These are phyloP conservation scores for Tulasnella sp. DNA, from an alignment of 768 basidiomycete genomes.

Conservation along the genomic window DNA sequence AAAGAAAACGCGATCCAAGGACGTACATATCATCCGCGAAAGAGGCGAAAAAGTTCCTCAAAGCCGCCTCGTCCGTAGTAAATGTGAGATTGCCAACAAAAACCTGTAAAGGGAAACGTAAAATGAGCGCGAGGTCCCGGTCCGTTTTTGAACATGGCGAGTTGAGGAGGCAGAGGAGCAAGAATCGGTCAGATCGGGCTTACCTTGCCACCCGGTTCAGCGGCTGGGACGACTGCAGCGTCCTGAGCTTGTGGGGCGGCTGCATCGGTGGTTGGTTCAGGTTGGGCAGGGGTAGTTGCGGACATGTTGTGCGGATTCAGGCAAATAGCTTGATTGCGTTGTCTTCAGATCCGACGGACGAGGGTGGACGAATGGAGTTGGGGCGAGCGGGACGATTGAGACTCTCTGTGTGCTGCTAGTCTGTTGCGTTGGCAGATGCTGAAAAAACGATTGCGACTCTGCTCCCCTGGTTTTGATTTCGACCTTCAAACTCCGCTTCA, in stretches of 20 bases:
- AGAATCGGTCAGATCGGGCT: constrained; percentile 21
- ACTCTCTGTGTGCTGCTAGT: background rate
- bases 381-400: background rate
- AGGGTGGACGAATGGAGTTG: background rate
- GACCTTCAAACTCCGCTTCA: no score
- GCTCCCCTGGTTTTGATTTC: constrained; percentile 2
- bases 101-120: constrained; percentile 40
- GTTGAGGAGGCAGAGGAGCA: constrained; percentile 15
- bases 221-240: background rate
- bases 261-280: constrained; percentile 18
- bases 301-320: background rate
- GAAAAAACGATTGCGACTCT: background rate
- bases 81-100: constrained; percentile 95
- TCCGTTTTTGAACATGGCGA: no score
- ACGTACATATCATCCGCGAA: constrained; percentile 80
- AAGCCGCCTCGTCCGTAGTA: constrained; percentile 85
- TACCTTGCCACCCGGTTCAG: constrained; percentile 17
- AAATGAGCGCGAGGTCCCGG: background rate
- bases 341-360: constrained; percentile 8
- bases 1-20: constrained; percentile 24
- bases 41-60: constrained; percentile 86
- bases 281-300: background rate
- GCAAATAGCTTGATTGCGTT: constrained; percentile 16
- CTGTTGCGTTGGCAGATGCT: background rate
- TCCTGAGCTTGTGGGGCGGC: constrained; percentile 14